Evolutionary conservation across 1,139 yeast species (phyloP).

Genomic region (Suhomyces coccinellae): DNA sequence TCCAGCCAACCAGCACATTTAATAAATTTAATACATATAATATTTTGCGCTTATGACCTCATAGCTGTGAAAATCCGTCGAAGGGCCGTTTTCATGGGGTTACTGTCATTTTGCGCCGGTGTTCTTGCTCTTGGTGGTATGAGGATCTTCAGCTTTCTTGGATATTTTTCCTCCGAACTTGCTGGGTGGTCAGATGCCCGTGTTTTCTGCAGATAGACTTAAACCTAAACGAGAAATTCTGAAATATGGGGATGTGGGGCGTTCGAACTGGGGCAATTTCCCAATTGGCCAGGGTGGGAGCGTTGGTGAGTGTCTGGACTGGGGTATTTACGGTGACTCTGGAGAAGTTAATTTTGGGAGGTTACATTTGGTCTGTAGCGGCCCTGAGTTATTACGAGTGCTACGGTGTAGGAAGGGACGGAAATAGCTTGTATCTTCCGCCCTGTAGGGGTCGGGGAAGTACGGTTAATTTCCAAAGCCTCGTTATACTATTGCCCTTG

Average conservation of each 20-base stretch:
- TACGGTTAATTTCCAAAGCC: too few species aligned
- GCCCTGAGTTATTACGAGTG: neutral
- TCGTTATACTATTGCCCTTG: too few species aligned
- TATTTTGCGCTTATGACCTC: too few species aligned
- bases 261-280: neutral
- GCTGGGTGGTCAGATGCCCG: neutral
- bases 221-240: neutral
- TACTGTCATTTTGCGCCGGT: too few species aligned
- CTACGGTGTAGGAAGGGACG: neutral
- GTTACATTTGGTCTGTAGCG: neutral
- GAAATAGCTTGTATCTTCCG: neutral
- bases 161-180: neutral
- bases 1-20: too few species aligned
- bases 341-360: neutral
- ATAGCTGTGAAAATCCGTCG: too few species aligned
- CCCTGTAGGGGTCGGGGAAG: too few species aligned
- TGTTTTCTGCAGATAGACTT: neutral
- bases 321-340: neutral
- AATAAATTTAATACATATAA: too few species aligned
- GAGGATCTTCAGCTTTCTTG: neutral
- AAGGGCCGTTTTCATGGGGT: too few species aligned
- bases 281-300: neutral
- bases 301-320: neutral
- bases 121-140: neutral
- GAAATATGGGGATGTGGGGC: neutral